Percentiles rank a stretch among this genome's conserved stretches.
phyloP scores from a whole-genome alignment of 176 grass and related monocot species.

The Oryza meyeriana region DNA sequence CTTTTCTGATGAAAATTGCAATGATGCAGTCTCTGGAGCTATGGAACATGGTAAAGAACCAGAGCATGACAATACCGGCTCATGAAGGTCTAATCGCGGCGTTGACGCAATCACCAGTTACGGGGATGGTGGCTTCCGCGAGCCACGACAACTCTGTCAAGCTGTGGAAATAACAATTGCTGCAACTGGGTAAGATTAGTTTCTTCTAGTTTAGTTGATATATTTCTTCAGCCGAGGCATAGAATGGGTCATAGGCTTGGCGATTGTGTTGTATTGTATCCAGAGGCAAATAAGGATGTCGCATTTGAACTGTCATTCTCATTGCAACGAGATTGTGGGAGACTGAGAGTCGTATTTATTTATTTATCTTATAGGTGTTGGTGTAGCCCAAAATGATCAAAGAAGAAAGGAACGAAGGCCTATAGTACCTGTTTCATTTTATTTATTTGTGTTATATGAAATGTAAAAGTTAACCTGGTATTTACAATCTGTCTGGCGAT shows the following conservation, averaged over 20 bases:
- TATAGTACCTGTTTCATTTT: slow-evolving; percentile 5
- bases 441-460: background rate
- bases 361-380: slow-evolving; percentile 36
- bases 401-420: slow-evolving; percentile 21
- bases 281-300: slow-evolving; percentile 38
- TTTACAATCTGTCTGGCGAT: background rate
- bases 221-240: slow-evolving; percentile 35
- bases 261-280: slow-evolving; percentile 6
- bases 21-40: slow-evolving; percentile 78
- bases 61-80: slow-evolving; percentile 75
- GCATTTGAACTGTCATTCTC: slow-evolving; percentile 22
- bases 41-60: slow-evolving; percentile 93
- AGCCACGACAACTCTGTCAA: slow-evolving; percentile 97
- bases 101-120: slow-evolving; percentile 70
- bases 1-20: slow-evolving; percentile 19
- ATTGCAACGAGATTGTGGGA: slow-evolving; percentile 25
- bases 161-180: slow-evolving; percentile 78
- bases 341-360: background rate
- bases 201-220: slow-evolving; percentile 5
- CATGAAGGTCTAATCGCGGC: slow-evolving; percentile 81
- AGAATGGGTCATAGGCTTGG: background rate
- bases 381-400: slow-evolving; percentile 11
- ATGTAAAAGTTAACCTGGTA: slow-evolving; percentile 18
- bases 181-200: slow-evolving; percentile 13
- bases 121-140: slow-evolving; percentile 90